phyloP scores from a whole-genome alignment of 148 eudicot species.

The Dianthus caryophyllus region DNA sequence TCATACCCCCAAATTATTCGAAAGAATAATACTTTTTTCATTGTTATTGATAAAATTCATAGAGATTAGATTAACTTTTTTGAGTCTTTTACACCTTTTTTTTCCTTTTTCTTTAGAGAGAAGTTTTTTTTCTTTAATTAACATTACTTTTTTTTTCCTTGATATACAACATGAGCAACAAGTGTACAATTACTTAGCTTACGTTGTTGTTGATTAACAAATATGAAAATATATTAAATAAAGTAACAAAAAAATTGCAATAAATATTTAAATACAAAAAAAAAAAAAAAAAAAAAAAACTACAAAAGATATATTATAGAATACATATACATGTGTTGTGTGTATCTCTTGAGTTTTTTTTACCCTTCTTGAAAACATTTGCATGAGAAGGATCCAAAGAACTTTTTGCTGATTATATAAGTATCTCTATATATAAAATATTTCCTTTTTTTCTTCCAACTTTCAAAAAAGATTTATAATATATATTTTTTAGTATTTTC shows the following conservation, averaged over 20 bases:
- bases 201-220: constrained; percentile 1
- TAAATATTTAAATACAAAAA: neutral
- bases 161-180: neutral
- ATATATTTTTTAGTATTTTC: neutral
- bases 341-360: constrained; percentile 5
- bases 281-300: neutral
- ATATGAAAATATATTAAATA: neutral
- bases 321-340: constrained; percentile 12
- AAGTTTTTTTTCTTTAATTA: too few species aligned
- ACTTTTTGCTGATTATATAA: constrained; percentile 3
- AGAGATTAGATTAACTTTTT: constrained; percentile 23
- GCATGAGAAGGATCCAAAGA: neutral
- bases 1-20: too few species aligned
- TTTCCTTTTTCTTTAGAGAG: neutral
- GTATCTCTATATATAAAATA: neutral
- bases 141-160: neutral
- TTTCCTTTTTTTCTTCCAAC: neutral
- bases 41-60: constrained; percentile 24
- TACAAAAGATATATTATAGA: neutral
- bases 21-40: too few species aligned
- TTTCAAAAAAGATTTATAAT: neutral
- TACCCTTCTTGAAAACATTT: neutral
- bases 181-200: neutral
- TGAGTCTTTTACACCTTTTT: constrained; percentile 13
- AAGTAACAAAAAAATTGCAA: neutral